Base-by-base conservation (phyloP, 805 yeast species). In the Candida alai region DNA sequence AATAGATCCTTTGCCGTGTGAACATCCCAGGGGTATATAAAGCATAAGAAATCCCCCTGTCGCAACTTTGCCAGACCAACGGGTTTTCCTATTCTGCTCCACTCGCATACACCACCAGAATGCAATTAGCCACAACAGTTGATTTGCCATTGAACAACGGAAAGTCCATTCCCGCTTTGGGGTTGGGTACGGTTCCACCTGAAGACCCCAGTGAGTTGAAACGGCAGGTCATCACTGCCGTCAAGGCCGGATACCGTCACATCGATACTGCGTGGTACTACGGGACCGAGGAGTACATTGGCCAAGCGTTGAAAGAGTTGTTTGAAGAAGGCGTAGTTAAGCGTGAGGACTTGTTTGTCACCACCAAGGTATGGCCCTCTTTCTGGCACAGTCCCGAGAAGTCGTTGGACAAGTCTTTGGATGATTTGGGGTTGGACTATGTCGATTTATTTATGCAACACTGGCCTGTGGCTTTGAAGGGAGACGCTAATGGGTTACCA, bases 161-260 rank as follows among this genome's bases (percentile, higher is more conserved):
- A 13, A 55, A 60, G 28, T 51, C 47, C 20, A 74, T 83, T 37
- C 90, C 90, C 4, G 80, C 80, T 2, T 51, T 82, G 24, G 89
- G 85, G 0, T 63, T 84, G 23, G 93, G 93, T 9, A 62, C 66
- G 12, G 60, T 58, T 2, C 54, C 62, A 5, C 48, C 62, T 4
- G 51, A 49, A 7, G 58, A 55, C 31, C 54, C 52, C n/a, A 41
- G 41, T 4, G 63, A 51, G 14, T 58, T 59, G 6, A 57, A 52
- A 34, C 43, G 56, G 16, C 65, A 60, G 42, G 65, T 62, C 4
- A 46, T 53, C 11, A 50, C 65, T 12, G 68, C 68, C 1, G 52
- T 62, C 20, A 66, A 62, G 37, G 70, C 73, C 0, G 73, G 73
- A 1, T 70, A 68, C 37, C 60, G 73, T 14, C 76, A 66, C 40